Evolutionary conservation across 2,329 filamentous ascomycete species (phyloP), one percentile per base, ranked within the genome.

Genomic region (Paecilomyces variotii): DNA sequence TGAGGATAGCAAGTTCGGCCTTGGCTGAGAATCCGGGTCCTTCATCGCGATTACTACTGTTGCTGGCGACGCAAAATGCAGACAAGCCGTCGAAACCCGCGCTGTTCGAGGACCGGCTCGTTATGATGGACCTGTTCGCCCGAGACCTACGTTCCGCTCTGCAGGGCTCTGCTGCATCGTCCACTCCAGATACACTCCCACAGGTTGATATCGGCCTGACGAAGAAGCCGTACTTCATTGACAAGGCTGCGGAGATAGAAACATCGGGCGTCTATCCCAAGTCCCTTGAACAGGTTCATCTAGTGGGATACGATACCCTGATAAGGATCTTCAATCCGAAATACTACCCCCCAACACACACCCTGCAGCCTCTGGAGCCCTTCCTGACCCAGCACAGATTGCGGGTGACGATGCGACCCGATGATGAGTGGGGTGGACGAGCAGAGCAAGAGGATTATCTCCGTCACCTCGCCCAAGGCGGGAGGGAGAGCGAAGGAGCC

Each of bases 61-160:
- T 87, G 0, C 82, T 87, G 56, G 84, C 83, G 52, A 86, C 82
- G 0, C 80, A 84, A 66, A 87, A 87, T 76, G 85, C 85, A 19
- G 85, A 87, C 68, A 87, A 87, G 64, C 79, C 82, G 11, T 70
- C 76, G 28, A 79, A 78, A 61, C 78, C 78, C 1, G 78, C 77
- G 19, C 66, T 67, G 7, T 80, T 80, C 56, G 78, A 79, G 66
- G 77, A 80, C 62, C 72, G 78, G 7, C 68, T 80, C 25, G 72
- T 71, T 12, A 80, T 80, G 78, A 80, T 80, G 78, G 71, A 72
- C 52, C 60, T 78, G 7, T 76, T 80, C 53, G 78, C 78, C 0
- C 68, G 73, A 39, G 75, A 79, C 57, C 63, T 80, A 9, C 65
- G 73, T n/a, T 56, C 67, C 0, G 59, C 72, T 25, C 56, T 76